Evolutionary conservation across 495 filamentous ascomycete species (phyloP), one percentile per base, ranked within the genome.

Genomic region (Aspergillus sparsus): DNA sequence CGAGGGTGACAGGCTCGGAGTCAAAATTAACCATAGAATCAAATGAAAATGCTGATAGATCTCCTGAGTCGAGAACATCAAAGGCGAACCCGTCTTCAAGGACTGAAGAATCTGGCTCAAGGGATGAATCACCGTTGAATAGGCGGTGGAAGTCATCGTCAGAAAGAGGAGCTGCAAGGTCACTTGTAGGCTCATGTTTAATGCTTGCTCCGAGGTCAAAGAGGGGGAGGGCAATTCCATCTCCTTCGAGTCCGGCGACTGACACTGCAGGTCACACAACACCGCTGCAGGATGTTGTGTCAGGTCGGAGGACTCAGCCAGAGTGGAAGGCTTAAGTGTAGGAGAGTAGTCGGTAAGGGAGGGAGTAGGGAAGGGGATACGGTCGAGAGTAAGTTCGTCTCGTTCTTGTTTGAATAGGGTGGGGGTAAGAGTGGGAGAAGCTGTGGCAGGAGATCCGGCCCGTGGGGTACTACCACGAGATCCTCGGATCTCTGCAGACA

Each of bases 181-280:
- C 74, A 71, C 72, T 68, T 72, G 73, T 60, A 73, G 68, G 57
- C 55, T 70, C 58, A 74, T 66, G 55, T 55, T 80, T 71, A 77
- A 74, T 62, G 77, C 71, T 67, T 74, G 75, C 53, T 73, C 70
- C 68, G 77, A 82, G 73, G 73, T 82, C 73, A 73, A 83, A 79
- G 71, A 81, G 76, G 69, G 77, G 71, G 76, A 82, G 67, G 72
- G 81, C 74, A 74, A 72, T 73, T 71, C 73, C 80, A 62, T 69
- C 68, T 75, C 76, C 80, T 74, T 84, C 83, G 87, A 82, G 78
- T 80, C 82, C 79, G 76, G 80, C 84, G 87, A 92, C 87, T 85
- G 94, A 97, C 94, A 98, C 94, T 88, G 94, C 94, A 96, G 94
- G 94, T 93, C 94, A 82, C 91, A 97, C 93, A 97, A 96, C 93